These are phyloP conservation scores for Hypoxylon sp. DNA, from an alignment of 2,329 filamentous ascomycete genomes.

Conservation along the genomic window DNA sequence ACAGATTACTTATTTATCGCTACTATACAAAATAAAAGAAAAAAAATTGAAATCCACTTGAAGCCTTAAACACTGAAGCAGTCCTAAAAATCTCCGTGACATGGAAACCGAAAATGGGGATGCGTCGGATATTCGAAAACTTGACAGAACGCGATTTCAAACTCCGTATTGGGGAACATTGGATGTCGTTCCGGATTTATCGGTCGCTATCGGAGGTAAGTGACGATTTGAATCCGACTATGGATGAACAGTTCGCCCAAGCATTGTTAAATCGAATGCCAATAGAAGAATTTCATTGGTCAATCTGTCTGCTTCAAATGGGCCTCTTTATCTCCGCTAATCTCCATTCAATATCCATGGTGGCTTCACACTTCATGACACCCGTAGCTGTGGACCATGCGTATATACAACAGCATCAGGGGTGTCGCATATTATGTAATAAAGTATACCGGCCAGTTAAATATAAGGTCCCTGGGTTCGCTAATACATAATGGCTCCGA, in stretches of 20 bases:
- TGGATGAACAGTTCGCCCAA: conserved; percentile 21
- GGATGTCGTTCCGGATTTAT: not conserved
- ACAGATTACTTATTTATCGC: too few species aligned
- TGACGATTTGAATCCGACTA: not conserved
- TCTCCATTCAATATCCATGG: not conserved
- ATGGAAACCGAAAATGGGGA: not conserved
- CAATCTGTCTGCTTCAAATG: not conserved
- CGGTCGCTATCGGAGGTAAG: not conserved
- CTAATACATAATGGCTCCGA: not conserved
- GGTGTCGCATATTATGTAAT: too few species aligned
- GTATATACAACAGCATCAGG: not conserved
- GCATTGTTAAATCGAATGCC: not conserved
- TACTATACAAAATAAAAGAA: too few species aligned
- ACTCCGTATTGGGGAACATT: too few species aligned
- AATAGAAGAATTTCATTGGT: conserved; percentile 9
- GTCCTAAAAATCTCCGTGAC: not conserved
- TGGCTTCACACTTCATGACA: not conserved
- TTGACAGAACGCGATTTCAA: too few species aligned
- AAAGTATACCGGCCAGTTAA: not conserved
- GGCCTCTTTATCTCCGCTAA: conserved; percentile 5
- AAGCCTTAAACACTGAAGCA: not conserved
- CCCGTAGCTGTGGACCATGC: not conserved
- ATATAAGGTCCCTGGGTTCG: not conserved
- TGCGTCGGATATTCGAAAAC: not conserved
- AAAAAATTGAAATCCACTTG: not conserved